Percentiles rank a stretch among this genome's conserved stretches.
phyloP scores from a whole-genome alignment of 768 basidiomycete genomes.

The Rhizopogon vulgaris region DNA sequence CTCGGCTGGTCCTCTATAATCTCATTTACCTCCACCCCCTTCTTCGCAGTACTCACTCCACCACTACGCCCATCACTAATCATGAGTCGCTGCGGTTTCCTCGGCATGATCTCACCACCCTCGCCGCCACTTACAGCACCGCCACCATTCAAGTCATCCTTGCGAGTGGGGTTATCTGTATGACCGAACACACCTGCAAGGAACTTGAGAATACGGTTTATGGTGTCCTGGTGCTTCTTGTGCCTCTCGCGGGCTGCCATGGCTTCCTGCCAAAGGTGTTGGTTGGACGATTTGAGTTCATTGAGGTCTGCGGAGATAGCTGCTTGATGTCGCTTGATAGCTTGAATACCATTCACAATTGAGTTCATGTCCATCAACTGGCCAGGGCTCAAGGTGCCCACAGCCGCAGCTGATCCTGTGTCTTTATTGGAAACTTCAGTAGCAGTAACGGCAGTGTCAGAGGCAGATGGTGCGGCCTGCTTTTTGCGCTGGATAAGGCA shows the following conservation, averaged over 20 bases:
- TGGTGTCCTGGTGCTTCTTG: slow-evolving; percentile 93
- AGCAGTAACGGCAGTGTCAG: slow-evolving; percentile 25
- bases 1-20: slow-evolving; percentile 36
- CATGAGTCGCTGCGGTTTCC: slow-evolving; percentile 53
- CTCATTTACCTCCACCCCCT: slow-evolving; percentile 29
- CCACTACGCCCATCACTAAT: slow-evolving; percentile 49
- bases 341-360: slow-evolving; percentile 74
- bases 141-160: slow-evolving; percentile 25
- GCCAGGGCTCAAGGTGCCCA: slow-evolving; percentile 30
- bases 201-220: slow-evolving; percentile 93
- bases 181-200: slow-evolving; percentile 87
- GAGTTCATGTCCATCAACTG: slow-evolving; percentile 72
- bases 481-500: slow-evolving; percentile 85
- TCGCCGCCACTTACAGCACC: slow-evolving; percentile 26
- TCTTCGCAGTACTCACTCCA: slow-evolving; percentile 12
- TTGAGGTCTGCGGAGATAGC: slow-evolving; percentile 87
- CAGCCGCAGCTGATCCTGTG: slow-evolving; percentile 7
- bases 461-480: slow-evolving; percentile 29
- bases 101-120: slow-evolving; percentile 27
- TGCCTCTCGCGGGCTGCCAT: slow-evolving; percentile 70
- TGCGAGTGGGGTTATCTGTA: slow-evolving; percentile 31
- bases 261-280: slow-evolving; percentile 91
- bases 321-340: slow-evolving; percentile 88
- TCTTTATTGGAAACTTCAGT: slow-evolving; percentile 11
- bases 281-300: slow-evolving; percentile 82